Percentiles rank a stretch among this genome's conserved stretches.
Conservation (phyloP, 345 rosid genomes). For the Boechera divaricarpa region DNA sequence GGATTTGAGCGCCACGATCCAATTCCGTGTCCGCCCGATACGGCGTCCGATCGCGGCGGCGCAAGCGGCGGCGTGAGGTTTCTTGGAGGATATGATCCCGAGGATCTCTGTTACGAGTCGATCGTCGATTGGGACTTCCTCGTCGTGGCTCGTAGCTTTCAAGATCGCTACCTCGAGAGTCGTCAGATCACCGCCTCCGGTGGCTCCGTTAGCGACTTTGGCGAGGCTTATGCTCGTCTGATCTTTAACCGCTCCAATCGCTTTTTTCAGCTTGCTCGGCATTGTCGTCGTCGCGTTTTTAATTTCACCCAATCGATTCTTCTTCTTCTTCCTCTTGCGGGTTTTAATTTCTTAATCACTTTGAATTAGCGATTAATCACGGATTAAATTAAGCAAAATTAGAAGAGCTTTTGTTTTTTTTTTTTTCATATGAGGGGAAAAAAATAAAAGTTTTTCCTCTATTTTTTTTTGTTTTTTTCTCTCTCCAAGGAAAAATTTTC, state of each 20-base stretch:
- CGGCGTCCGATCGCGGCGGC: conserved; percentile 67
- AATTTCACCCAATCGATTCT: neutral
- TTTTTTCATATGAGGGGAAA: neutral
- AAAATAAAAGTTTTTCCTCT: neutral
- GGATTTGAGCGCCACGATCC: conserved; percentile 88
- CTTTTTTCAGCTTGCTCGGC: conserved; percentile 91
- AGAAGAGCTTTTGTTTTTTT: neutral
- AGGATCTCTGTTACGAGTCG: conserved; percentile 64
- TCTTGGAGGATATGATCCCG: conserved; percentile 56
- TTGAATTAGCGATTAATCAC: neutral
- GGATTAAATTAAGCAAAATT: conserved; percentile 4
- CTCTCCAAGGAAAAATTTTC: neutral
- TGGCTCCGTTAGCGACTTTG: conserved; percentile 65
- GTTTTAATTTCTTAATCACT: neutral
- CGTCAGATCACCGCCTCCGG: conserved; percentile 44
- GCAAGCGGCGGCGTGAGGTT: conserved; percentile 60
- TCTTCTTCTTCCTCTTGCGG: conserved; percentile 2
- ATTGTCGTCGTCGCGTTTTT: conserved; percentile 42
- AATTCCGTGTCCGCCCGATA: conserved; percentile 69
- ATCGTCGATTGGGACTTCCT: conserved; percentile 68
- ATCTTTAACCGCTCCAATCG: conserved; percentile 87
- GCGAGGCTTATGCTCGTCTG: conserved; percentile 90
- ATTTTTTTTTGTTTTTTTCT: neutral
- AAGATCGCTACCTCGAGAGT: conserved; percentile 72
- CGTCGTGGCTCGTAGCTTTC: conserved; percentile 80